Evolutionary conservation across 1,284 basidiomycete species (phyloP).

Genomic region (Porogramme epimiltina): DNA sequence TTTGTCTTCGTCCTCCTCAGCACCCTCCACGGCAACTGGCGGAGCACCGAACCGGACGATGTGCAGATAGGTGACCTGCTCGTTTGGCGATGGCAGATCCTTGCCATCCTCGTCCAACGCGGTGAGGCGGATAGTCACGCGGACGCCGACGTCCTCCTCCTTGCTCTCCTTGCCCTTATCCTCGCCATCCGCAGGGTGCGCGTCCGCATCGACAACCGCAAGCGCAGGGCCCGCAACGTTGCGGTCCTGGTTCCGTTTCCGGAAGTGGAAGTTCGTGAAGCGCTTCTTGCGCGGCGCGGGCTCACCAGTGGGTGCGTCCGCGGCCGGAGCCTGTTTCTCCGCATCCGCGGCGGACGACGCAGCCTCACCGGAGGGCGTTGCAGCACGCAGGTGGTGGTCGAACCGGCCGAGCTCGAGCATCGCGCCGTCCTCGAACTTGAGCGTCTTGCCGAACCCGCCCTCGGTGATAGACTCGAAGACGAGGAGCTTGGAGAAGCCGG

Average conservation of each 20-base stretch:
- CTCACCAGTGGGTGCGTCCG: slow-evolving; percentile 23
- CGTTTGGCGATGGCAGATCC: slow-evolving; percentile 67
- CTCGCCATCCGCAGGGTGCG: slow-evolving; percentile 31
- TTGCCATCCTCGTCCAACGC: slow-evolving; percentile 75
- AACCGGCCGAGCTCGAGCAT: slow-evolving; percentile 71
- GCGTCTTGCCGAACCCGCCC: slow-evolving; percentile 77
- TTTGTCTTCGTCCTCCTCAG: slow-evolving; percentile 38
- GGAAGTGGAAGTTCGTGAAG: slow-evolving; percentile 69
- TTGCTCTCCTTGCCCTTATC: slow-evolving; percentile 45
- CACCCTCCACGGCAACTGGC: slow-evolving; percentile 28
- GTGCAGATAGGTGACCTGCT: slow-evolving; percentile 85
- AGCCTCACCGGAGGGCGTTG: slow-evolving; percentile 2
- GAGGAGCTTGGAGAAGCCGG: slow-evolving; percentile 52
- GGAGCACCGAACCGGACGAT: slow-evolving; percentile 70
- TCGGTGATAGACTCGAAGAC: slow-evolving; percentile 76
- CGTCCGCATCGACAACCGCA: slow-evolving; percentile 69
- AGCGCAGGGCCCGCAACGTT: slow-evolving; percentile 72
- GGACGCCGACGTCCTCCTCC: slow-evolving; percentile 66
- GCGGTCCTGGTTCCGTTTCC: slow-evolving; percentile 47
- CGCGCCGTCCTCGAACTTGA: slow-evolving; percentile 76
- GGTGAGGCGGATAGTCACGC: slow-evolving; percentile 73
- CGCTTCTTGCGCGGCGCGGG: slow-evolving; percentile 43
- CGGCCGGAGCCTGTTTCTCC: slow-evolving; percentile 23
- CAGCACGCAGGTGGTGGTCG: slow-evolving; percentile 39
- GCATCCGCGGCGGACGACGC: slow-evolving; percentile 19